These are phyloP conservation scores for Lactarius indigo DNA, from an alignment of 768 basidiomycete species.

Conservation along the genomic window DNA sequence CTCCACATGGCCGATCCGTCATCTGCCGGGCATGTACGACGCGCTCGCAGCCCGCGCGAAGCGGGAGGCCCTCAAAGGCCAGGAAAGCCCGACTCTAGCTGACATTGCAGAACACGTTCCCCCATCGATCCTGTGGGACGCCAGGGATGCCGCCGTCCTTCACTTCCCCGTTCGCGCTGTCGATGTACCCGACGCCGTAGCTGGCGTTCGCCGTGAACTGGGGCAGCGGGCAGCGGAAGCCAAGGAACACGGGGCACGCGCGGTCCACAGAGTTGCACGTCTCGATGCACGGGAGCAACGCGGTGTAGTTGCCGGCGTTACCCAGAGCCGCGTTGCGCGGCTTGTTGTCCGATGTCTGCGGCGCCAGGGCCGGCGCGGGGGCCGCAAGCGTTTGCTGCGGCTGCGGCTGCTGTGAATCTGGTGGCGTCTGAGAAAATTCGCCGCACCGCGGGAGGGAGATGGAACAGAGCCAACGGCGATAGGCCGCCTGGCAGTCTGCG, in stretches of 20 bases:
- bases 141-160: constrained; percentile 51
- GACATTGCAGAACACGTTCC: constrained; percentile 73
- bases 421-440: constrained; percentile 44
- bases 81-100: constrained; percentile 14
- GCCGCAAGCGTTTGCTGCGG: constrained; percentile 30
- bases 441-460: constrained; percentile 72
- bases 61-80: neutral
- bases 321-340: constrained; percentile 50
- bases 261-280: constrained; percentile 70
- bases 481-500: constrained; percentile 67
- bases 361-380: constrained; percentile 44
- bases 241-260: constrained; percentile 71
- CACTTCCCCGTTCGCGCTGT: constrained; percentile 46
- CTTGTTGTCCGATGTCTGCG: constrained; percentile 37
- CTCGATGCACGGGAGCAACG: constrained; percentile 76
- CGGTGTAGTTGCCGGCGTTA: constrained; percentile 46
- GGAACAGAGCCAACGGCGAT: constrained; percentile 75
- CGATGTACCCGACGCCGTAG: constrained; percentile 76
- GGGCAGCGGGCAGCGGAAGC: constrained; percentile 62
- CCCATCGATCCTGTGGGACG: constrained; percentile 58
- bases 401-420: constrained; percentile 27
- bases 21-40: neutral
- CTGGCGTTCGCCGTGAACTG: constrained; percentile 61
- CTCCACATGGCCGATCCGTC: neutral
- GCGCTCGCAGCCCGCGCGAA: neutral